Percentiles rank a stretch among this genome's conserved stretches.
Evolutionary conservation across 2,329 filamentous ascomycete genomes (phyloP).

Genomic region (Fusarium bactridioides): DNA sequence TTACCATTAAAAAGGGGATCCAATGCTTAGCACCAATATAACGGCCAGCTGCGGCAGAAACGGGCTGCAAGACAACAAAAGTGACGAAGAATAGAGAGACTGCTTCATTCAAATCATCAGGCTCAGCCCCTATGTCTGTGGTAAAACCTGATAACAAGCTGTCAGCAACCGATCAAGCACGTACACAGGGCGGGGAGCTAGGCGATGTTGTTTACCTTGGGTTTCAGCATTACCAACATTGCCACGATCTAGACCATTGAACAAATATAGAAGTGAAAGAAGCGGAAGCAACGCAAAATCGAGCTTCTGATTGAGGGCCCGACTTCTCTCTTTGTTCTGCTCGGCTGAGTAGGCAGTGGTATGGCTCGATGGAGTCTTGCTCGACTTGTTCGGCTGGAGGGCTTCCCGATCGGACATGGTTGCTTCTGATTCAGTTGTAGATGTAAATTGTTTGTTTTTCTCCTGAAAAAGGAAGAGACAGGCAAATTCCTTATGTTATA

Average conservation of each 20-base stretch:
- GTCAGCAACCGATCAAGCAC: background rate
- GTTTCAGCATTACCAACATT: conserved; percentile 54
- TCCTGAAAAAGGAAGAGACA: background rate
- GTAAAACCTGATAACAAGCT: conserved; percentile 33
- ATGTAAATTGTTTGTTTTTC: background rate
- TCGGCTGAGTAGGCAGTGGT: background rate
- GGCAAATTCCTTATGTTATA: background rate
- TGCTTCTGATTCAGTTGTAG: background rate
- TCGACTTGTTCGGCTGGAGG: background rate
- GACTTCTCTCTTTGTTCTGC: conserved; percentile 14
- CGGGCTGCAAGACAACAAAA: conserved; percentile 39
- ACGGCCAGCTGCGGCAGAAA: conserved; percentile 39
- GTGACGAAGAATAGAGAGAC: conserved; percentile 42
- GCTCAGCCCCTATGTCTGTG: conserved; percentile 37
- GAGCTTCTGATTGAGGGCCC: conserved; percentile 46
- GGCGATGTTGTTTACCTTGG: conserved; percentile 37
- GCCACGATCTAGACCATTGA: conserved; percentile 52
- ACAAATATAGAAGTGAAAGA: conserved; percentile 51
- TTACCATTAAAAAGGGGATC: conserved; percentile 41
- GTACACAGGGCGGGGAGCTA: background rate
- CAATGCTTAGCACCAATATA: conserved; percentile 40
- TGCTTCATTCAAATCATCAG: conserved; percentile 40
- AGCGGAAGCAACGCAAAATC: conserved; percentile 49
- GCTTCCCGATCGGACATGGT: conserved; percentile 11
- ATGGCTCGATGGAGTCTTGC: conserved; percentile 9